These are phyloP conservation scores for Insectozyma bohioensis DNA, from an alignment of 1,139 yeast species.

Conservation along the genomic window DNA sequence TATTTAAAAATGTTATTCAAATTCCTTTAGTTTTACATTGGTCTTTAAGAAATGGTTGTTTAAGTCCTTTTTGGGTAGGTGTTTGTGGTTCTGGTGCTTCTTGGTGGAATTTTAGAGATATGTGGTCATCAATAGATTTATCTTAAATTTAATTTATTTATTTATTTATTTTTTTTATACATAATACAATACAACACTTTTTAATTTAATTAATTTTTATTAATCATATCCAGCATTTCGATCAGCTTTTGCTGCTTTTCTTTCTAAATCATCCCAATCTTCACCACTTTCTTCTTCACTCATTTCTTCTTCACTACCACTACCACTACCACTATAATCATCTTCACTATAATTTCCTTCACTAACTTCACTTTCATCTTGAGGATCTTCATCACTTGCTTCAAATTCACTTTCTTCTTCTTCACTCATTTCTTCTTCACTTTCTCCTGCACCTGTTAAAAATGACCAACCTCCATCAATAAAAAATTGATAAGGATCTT, in stretches of 20 bases:
- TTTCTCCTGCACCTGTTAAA: constrained; percentile 71
- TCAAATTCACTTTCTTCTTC: constrained; percentile 64
- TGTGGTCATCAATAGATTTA: constrained; percentile 40
- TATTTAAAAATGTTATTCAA: constrained; percentile 46
- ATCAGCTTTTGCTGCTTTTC: constrained; percentile 59
- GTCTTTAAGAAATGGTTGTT: constrained; percentile 56
- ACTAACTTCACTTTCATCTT: constrained; percentile 70
- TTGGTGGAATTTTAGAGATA: constrained; percentile 44
- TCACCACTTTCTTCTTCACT: constrained; percentile 48
- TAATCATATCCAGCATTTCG: constrained; percentile 10
- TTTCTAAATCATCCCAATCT: constrained; percentile 75
- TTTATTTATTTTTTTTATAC: constrained; percentile 4
- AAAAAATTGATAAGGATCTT: constrained; percentile 94
- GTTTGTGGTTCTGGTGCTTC: constrained; percentile 49
- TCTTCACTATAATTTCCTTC: constrained; percentile 45
- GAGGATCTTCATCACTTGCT: constrained; percentile 65
- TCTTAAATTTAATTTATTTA: constrained; percentile 5
- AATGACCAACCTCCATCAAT: constrained; percentile 96
- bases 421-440: constrained; percentile 60
- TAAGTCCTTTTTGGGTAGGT: constrained; percentile 53
- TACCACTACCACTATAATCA: constrained; percentile 37
- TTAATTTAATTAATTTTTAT: constrained; percentile 4
- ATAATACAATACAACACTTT: not conserved
- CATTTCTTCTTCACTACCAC: constrained; percentile 40
- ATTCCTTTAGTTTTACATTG: constrained; percentile 59